Evolutionary conservation across 1,139 yeast genomes (phyloP).

Genomic region (Schwanniomyces etchellsii): DNA sequence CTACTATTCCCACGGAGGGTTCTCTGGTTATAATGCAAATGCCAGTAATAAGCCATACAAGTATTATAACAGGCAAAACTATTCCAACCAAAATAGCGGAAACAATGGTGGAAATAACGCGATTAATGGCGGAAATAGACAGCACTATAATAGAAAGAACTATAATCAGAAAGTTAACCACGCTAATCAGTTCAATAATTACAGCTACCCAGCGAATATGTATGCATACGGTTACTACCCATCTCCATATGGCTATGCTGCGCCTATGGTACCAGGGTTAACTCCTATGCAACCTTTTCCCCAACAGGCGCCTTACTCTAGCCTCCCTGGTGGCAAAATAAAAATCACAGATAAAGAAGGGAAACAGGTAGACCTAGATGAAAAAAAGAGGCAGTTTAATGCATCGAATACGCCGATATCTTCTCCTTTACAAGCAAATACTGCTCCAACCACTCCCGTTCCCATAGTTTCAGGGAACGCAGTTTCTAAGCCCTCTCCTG

Average conservation of each 20-base stretch:
- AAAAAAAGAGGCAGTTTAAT: constrained; percentile 26
- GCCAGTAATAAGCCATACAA: constrained; percentile 4
- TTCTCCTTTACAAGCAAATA: constrained; percentile 10
- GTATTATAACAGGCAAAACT: constrained; percentile 6
- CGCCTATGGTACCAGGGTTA: constrained; percentile 11
- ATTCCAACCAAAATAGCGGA: constrained; percentile 4
- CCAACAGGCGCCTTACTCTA: constrained; percentile 9
- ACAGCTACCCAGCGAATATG: constrained; percentile 12
- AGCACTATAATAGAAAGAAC: constrained; percentile 11
- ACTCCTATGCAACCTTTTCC: constrained; percentile 9
- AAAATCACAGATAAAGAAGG: constrained; percentile 44
- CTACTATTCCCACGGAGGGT: constrained; percentile 2
- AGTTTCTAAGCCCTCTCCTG: neutral
- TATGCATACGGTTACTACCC: constrained; percentile 19
- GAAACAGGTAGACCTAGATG: constrained; percentile 42
- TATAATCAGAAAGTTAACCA: constrained; percentile 15
- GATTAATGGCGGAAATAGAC: constrained; percentile 9
- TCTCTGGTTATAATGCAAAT: neutral
- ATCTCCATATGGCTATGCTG: constrained; percentile 10
- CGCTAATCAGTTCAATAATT: constrained; percentile 11
- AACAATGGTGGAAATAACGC: constrained; percentile 5
- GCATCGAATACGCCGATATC: constrained; percentile 13
- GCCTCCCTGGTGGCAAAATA: constrained; percentile 16
- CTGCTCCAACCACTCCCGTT: constrained; percentile 9
- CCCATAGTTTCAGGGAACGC: constrained; percentile 1